Evolutionary conservation across 2,329 filamentous ascomycete species (phyloP), one percentile per base, ranked within the genome.

Genomic region (Sporothrix protearum): DNA sequence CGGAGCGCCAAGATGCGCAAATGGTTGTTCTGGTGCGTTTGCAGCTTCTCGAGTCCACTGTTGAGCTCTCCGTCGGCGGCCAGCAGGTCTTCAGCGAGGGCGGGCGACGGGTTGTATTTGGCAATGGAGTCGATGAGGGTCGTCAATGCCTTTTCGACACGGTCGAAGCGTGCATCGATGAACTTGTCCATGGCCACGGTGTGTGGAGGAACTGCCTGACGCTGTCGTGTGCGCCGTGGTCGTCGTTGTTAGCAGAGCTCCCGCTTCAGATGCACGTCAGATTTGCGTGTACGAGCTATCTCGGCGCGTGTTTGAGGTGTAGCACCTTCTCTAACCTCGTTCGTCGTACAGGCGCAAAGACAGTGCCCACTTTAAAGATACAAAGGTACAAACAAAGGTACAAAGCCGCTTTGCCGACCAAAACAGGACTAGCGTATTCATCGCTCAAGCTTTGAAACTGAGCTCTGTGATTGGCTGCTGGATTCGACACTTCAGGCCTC

Each of bases 41-140:
- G 86, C 22, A 95, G 82, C 79, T 91, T 83, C 76, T 89, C 85
- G 2, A 96, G 83, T 4, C 91, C 88, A 74, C 85, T 82, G 75
- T 83, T 86, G 59, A 96, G 85, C 73, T 90, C 88, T 55, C 85
- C 83, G 78, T 96, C 92, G 30, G 92, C 92, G 8, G 85, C 83
- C 22, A 91, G 83, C 10, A 96, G 87, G 74, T 94, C 91, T 71
- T 87, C 83, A 6, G 91, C 91, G 33, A 90, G 87, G 47, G 84
- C 80, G 4, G 87, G 83, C 7, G 91, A 92, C 0, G 93, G 92
- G 77, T 94, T 93, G 81, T 94, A 95, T 75, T 93, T 92, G 6
- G 92, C 86, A 74, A 96, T 91, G 0, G 92, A 94, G 78, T 94
- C 91, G 76, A 94, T 90, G 45, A 96, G 84, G 36, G 83, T 88